Base-by-base conservation (phyloP, 768 basidiomycete species). In the Rhizopogon roseolus region DNA sequence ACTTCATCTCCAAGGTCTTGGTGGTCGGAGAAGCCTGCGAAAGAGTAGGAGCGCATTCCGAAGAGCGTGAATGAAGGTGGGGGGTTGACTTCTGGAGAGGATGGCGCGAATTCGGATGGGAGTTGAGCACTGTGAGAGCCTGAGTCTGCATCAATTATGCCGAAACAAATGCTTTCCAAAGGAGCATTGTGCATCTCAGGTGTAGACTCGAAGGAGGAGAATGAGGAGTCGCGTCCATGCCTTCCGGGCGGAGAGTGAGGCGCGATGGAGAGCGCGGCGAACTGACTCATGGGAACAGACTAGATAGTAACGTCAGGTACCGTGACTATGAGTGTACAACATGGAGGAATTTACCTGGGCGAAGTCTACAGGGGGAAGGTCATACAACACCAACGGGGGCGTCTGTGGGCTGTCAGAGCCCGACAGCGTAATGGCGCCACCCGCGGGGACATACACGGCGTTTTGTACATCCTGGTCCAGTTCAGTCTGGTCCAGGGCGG, bases 151-250 rank as follows among this genome's bases (percentile, higher is more conserved):
- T 74, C 71, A 41, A 68, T 66, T 37, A 75, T 57, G 49, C 63
- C 68, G 41, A 75, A 65, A 54, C 70, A 72, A 45, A 75, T 51
- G 46, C 66, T 68, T 32, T 77, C 76, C 44, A 79, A 67, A 14
- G 71, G 66, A 14, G 68, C 62, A 49, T 70, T 66, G 10, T 65
- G 42, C 5, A 74, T 53, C 61, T 82, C 81, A 17, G 81, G 81
- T 3, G 81, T 79, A n/a, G 84, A 84, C 58, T 82, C 79, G 42
- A 78, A 58, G 8, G 81, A 84, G 7, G 79, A 81, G n/a, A 72
- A 66, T 10, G 81, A 75, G 6, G 79, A 77, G 58, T 78, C 73
- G 22, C 71, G 73, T 41, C 66, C 62, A 57, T 73, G 72, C 58
- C 69, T 65, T 41, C 73, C 71, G 41, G 67, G 67, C 19, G 81